phyloP scores from a whole-genome alignment of 768 basidiomycete species.

The Termitomyces titanicus region DNA sequence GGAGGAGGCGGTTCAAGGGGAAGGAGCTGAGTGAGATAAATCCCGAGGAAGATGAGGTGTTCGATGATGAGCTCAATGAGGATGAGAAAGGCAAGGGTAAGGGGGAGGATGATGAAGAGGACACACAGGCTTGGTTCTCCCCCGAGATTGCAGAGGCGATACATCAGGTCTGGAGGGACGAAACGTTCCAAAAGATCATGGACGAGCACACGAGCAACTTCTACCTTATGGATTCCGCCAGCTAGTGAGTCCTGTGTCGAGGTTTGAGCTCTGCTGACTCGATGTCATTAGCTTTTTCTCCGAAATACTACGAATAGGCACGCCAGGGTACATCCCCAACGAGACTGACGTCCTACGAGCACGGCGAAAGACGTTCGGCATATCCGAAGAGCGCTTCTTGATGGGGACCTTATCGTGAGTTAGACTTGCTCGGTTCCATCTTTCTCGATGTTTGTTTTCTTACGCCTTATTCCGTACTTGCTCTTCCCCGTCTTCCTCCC shows the following conservation, averaged over 20 bases:
- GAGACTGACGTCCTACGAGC: conserved; percentile 84
- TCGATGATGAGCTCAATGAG: background rate
- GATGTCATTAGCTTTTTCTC: conserved; percentile 66
- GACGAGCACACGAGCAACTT: conserved; percentile 68
- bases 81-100: background rate
- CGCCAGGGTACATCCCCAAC: conserved; percentile 73
- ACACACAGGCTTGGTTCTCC: conserved; percentile 31
- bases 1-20: background rate
- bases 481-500: background rate
- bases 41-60: background rate
- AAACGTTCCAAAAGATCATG: conserved; percentile 50
- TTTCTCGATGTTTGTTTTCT: background rate
- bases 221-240: conserved; percentile 93
- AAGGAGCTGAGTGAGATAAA: conserved; percentile 10
- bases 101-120: background rate
- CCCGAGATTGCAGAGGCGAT: conserved; percentile 67
- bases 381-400: conserved; percentile 78
- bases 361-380: conserved; percentile 84
- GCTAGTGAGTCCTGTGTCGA: conserved; percentile 54
- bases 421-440: no score
- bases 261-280: background rate
- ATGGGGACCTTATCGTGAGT: conserved; percentile 62
- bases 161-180: conserved; percentile 65
- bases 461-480: background rate
- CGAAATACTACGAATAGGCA: conserved; percentile 75